Percentiles rank a stretch among this genome's conserved stretches.
Evolutionary conservation across 805 yeast species (phyloP).

Genomic region (Candida chilensis): DNA sequence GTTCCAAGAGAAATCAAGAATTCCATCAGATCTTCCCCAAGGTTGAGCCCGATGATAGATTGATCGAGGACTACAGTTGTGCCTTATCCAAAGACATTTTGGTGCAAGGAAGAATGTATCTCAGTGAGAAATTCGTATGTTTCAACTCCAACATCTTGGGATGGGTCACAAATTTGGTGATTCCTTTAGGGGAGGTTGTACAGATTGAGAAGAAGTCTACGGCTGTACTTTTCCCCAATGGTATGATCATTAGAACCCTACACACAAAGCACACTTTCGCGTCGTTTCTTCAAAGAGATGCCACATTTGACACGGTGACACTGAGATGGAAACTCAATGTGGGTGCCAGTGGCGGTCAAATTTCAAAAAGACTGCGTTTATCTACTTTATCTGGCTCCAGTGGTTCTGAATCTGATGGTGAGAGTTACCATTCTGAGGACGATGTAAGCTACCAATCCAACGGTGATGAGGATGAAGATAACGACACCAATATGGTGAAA

Average conservation of each 20-base stretch:
- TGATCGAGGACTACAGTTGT: constrained; percentile 57
- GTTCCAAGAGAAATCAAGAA: constrained; percentile 45
- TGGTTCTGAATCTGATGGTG: constrained; percentile 16
- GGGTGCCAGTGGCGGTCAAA: no score
- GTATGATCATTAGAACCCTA: constrained; percentile 51
- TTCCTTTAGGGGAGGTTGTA: constrained; percentile 54
- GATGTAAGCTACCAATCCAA: constrained; percentile 8
- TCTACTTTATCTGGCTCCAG: no score
- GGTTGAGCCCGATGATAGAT: constrained; percentile 37
- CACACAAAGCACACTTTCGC: constrained; percentile 60
- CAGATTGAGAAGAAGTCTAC: constrained; percentile 59
- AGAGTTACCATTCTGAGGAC: constrained; percentile 11
- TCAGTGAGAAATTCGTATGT: constrained; percentile 45
- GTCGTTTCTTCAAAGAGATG: constrained; percentile 53
- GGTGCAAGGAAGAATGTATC: constrained; percentile 57
- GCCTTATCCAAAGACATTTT: constrained; percentile 59
- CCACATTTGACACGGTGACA: constrained; percentile 20
- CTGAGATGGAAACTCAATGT: constrained; percentile 4
- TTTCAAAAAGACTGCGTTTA: no score
- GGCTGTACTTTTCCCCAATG: constrained; percentile 63
- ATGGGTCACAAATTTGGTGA: constrained; percentile 48
- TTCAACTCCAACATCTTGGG: constrained; percentile 65
- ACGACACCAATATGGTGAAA: constrained; percentile 16
- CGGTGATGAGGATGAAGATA: constrained; percentile 13
- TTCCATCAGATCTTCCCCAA: constrained; percentile 53